Percentiles rank a stretch among this genome's conserved stretches.
Evolutionary conservation across 192 early-diverging fungal species (phyloP).

Genomic region (Geranomyces michiganensis): DNA sequence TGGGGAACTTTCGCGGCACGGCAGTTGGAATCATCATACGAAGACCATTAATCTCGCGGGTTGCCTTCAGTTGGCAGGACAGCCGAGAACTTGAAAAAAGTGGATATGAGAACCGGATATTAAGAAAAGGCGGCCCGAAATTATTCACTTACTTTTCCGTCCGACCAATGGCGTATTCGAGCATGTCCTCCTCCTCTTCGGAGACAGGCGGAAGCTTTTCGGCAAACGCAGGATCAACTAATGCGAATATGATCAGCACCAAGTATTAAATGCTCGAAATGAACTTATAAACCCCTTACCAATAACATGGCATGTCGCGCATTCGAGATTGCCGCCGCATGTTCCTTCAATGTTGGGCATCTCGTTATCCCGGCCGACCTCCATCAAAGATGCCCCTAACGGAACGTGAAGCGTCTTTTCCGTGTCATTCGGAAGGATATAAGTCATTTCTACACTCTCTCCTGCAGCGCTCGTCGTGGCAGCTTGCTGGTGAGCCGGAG

Average conservation of each 20-base stretch:
- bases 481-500: neutral
- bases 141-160: conserved; percentile 22
- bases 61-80: conserved; percentile 19
- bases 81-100: neutral
- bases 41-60: conserved; percentile 9
- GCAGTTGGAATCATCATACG: conserved; percentile 18
- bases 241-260: neutral
- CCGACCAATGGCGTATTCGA: conserved; percentile 57
- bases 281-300: conserved; percentile 12
- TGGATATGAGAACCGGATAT: no score
- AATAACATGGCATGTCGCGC: conserved; percentile 65
- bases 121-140: no score
- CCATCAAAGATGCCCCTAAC: conserved; percentile 50
- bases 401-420: conserved; percentile 18
- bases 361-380: conserved; percentile 51
- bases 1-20: conserved; percentile 20
- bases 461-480: neutral
- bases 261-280: neutral
- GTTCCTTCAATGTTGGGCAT: conserved; percentile 53
- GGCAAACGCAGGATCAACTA: conserved; percentile 44
- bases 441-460: conserved; percentile 12
- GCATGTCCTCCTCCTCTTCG: conserved; percentile 65
- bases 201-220: conserved; percentile 44
- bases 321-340: conserved; percentile 64
- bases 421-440: conserved; percentile 15